These are phyloP conservation scores for Kluyveromyces sp. DNA, from an alignment of 1,139 yeast species.

Conservation along the genomic window DNA sequence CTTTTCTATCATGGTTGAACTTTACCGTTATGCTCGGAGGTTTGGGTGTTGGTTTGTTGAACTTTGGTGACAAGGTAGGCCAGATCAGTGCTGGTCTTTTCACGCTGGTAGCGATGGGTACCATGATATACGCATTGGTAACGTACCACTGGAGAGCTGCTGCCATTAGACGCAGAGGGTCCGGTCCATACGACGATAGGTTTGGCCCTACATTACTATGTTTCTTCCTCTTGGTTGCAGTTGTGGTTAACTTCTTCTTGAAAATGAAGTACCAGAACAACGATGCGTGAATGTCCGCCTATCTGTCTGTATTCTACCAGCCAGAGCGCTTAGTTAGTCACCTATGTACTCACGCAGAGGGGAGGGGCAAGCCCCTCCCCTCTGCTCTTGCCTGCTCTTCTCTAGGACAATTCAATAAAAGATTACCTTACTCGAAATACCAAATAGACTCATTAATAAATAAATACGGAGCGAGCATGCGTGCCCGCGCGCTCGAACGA, in stretches of 20 bases:
- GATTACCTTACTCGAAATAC: too few species aligned
- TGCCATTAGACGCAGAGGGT: slow-evolving; percentile 93
- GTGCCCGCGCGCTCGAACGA: too few species aligned
- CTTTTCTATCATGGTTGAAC: slow-evolving; percentile 95
- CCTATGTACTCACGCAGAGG: background rate
- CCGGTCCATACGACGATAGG: slow-evolving; percentile 97
- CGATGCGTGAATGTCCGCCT: background rate
- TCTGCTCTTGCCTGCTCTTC: too few species aligned
- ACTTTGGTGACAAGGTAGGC: slow-evolving; percentile 92
- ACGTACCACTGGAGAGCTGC: slow-evolving; percentile 99
- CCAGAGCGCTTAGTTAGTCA: background rate
- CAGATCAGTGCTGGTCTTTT: slow-evolving; percentile 89
- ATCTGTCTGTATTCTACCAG: too few species aligned
- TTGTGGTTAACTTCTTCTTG: slow-evolving; percentile 80
- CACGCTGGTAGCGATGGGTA: slow-evolving; percentile 92
- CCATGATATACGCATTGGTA: slow-evolving; percentile 89
- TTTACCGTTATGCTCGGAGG: slow-evolving; percentile 97
- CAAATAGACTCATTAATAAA: too few species aligned
- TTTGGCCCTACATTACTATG: slow-evolving; percentile 99
- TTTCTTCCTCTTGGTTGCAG: slow-evolving; percentile 85
- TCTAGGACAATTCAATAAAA: too few species aligned
- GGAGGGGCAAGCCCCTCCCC: too few species aligned
- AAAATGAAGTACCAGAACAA: slow-evolving; percentile 46
- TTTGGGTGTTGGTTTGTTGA: slow-evolving; percentile 87
- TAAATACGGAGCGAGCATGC: too few species aligned